Conservation (phyloP, 1,139 yeast genomes). For the Pichia sp. region DNA sequence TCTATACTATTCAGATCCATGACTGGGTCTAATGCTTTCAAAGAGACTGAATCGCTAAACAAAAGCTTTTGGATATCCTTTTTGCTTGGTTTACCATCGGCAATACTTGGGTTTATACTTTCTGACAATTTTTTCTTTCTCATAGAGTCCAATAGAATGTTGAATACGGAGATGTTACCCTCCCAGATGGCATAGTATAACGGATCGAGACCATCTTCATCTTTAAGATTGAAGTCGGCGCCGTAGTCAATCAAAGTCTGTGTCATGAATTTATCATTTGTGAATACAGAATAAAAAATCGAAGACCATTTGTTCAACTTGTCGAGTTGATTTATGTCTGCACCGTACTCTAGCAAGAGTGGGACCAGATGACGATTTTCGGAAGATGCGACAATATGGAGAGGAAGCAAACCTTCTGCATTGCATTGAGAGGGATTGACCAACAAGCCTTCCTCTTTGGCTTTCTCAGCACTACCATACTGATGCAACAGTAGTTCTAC, state of each 20-base stretch:
- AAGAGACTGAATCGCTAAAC: slow-evolving; percentile 4
- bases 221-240: slow-evolving; percentile 68
- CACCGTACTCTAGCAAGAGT: slow-evolving; percentile 65
- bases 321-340: slow-evolving; percentile 74
- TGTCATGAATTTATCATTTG: slow-evolving; percentile 74
- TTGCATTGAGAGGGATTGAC: slow-evolving; percentile 49
- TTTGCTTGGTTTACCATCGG: not conserved
- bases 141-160: slow-evolving; percentile 48
- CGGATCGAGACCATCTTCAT: slow-evolving; percentile 79
- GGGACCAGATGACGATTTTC: slow-evolving; percentile 71
- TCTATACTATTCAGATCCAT: slow-evolving; percentile 42
- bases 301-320: slow-evolving; percentile 94
- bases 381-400: slow-evolving; percentile 83
- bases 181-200: slow-evolving; percentile 90
- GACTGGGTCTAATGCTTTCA: slow-evolving; percentile 9
- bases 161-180: slow-evolving; percentile 78
- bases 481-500: slow-evolving; percentile 54
- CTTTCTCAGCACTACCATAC: slow-evolving; percentile 34
- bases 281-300: slow-evolving; percentile 81
- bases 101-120: not conserved
- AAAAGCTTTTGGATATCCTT: not conserved
- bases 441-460: slow-evolving; percentile 26
- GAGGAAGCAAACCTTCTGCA: slow-evolving; percentile 82
- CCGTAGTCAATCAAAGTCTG: slow-evolving; percentile 65
- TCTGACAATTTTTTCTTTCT: slow-evolving; percentile 18